Conservation (phyloP, 371 early-diverging fungal genomes). For the Zychaea mexicana region DNA sequence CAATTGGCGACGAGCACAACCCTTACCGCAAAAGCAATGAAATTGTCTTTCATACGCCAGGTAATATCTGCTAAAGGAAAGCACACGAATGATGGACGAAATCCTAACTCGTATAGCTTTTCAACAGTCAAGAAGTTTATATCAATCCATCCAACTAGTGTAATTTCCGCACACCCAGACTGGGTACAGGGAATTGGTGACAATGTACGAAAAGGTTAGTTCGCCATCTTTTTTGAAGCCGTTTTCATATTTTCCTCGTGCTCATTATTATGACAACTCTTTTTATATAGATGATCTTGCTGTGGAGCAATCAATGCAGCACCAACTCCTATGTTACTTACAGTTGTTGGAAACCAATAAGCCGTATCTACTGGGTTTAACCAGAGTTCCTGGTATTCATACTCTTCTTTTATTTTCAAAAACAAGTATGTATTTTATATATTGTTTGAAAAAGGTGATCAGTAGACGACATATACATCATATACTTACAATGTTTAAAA, state of each 20-base stretch:
- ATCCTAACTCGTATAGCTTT: background rate
- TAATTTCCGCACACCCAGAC: slow-evolving; percentile 59
- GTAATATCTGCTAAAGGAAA: slow-evolving; percentile 13
- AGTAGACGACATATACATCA: background rate
- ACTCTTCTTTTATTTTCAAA: slow-evolving; percentile 39
- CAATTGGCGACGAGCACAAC: slow-evolving; percentile 69
- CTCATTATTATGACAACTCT: background rate
- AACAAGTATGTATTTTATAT: slow-evolving; percentile 21
- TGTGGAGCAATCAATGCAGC: slow-evolving; percentile 39
- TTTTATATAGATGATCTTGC: slow-evolving; percentile 46
- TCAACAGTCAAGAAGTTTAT: slow-evolving; percentile 51
- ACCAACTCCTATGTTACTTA: slow-evolving; percentile 61
- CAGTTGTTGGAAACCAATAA: slow-evolving; percentile 68
- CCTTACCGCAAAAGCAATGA: slow-evolving; percentile 57
- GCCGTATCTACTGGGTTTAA: slow-evolving; percentile 65
- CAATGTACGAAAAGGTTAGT: slow-evolving; percentile 42
- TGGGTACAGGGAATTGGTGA: slow-evolving; percentile 52
- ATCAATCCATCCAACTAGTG: slow-evolving; percentile 65
- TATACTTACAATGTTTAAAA: background rate
- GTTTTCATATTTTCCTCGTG: background rate
- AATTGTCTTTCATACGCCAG: slow-evolving; percentile 53
- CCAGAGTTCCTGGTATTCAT: slow-evolving; percentile 60
- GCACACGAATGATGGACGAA: background rate
- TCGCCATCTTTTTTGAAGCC: background rate
- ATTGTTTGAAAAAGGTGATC: background rate